Conservation (phyloP, 257 asterid species). For the Scutellaria barbata region DNA sequence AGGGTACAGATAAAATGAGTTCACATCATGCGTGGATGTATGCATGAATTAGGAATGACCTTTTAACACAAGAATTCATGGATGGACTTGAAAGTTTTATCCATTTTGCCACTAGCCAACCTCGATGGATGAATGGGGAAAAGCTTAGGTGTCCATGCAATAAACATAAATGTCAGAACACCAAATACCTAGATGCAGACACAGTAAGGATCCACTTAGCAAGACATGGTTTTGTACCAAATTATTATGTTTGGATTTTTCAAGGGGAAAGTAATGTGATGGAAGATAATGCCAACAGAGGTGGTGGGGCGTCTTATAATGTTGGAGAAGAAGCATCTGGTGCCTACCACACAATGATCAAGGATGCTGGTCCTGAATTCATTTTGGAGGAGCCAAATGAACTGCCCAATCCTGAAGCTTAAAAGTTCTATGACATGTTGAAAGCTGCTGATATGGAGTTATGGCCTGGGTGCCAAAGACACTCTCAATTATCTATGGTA, state of each 20-base stretch:
- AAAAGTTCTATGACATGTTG: background rate
- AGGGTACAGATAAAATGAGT: background rate
- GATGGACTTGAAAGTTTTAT: background rate
- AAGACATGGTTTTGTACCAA: no score
- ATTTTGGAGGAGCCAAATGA: background rate
- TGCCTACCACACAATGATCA: background rate
- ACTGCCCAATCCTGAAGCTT: background rate
- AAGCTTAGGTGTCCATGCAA: background rate
- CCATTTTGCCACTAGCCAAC: background rate
- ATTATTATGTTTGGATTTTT: background rate
- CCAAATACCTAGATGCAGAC: background rate
- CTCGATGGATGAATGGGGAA: background rate
- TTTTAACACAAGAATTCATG: background rate
- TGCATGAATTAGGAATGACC: background rate
- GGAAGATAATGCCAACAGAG: background rate
- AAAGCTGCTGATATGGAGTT: background rate
- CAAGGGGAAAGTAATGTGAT: background rate
- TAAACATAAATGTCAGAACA: background rate
- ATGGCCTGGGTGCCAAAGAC: background rate
- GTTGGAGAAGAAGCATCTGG: background rate
- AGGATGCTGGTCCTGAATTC: background rate
- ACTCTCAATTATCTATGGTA: no score
- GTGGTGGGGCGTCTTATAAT: background rate
- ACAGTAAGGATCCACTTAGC: background rate
- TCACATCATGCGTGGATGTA: background rate